phyloP scores from a whole-genome alignment of 192 early-diverging fungal species.

The Coemansia sp. region DNA sequence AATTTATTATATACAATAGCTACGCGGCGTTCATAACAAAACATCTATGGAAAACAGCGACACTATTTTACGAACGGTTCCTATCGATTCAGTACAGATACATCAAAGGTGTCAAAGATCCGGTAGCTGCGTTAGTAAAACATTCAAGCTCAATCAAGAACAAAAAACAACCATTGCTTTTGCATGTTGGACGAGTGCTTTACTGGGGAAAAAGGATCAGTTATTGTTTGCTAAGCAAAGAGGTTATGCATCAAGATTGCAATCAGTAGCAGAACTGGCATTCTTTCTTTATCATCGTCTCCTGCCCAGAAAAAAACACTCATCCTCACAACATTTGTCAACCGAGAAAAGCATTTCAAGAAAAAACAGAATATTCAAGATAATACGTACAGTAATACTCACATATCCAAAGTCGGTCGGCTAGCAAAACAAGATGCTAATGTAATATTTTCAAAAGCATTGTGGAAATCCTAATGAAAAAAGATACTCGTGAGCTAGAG shows the following conservation, averaged over 20 bases:
- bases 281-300: conserved; percentile 35
- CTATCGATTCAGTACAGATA: neutral
- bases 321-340: neutral
- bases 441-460: no score
- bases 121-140: no score
- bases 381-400: no score
- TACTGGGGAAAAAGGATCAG: conserved; percentile 20
- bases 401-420: no score
- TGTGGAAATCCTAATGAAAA: no score
- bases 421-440: no score
- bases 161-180: neutral
- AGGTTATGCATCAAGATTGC: conserved; percentile 55
- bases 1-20: neutral
- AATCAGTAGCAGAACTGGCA: conserved; percentile 58
- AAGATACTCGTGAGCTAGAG: no score
- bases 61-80: neutral
- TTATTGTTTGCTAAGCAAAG: conserved; percentile 38
- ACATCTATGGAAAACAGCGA: neutral
- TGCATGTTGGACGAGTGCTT: no score
- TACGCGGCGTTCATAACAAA: neutral
- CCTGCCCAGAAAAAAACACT: neutral
- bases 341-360: no score
- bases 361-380: neutral
- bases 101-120: no score
- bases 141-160: no score